Evolutionary conservation across 768 basidiomycete species (phyloP), one percentile per base, ranked within the genome.

Genomic region (Macrocybe gigantea): DNA sequence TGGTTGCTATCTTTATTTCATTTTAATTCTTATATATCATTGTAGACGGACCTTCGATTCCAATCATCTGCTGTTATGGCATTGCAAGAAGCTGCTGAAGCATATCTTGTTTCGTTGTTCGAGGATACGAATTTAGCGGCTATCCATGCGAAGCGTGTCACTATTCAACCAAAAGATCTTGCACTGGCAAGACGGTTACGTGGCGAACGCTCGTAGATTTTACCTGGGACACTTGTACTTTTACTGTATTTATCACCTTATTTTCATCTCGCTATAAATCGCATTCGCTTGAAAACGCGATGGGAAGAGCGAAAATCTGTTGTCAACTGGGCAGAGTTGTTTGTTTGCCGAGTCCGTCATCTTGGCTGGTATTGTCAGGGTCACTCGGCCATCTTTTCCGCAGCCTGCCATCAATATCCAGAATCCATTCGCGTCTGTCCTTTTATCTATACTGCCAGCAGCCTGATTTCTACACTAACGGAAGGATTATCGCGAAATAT

Each of bases 41-140:
- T 47, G 12, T 46, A 85, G 86, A 85, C 83, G 51, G 83, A 85
- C 56, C 72, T 92, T 42, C 87, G 91, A 49, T 92, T 93, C 85
- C 88, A 92, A 76, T 91, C 89, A 3, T 90, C 88, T 8, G 88
- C 88, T 49, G 85, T 91, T 55, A 85, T 86, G 77, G 88, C 89
- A 34, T 74, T 91, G 39, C 89, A 91, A 65, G 88, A 91, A 71
- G 89, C 88, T 10, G 82, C 86, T 14, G 90, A 92, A 71, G 84
- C 83, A 3, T 85, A 85, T 64, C 82, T 88, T 37, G 83, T 87
- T 50, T 85, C 82, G 11, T 66, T 88, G 54, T 88, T 88, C 56
- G 85, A 88, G 62, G 86, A 88, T 58, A 87, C 85, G 54, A 88
- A 88, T 67, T 75, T 89, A 61, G 87, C 88, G 50, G 88, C 87